Evolutionary conservation across 805 yeast species (phyloP).

Genomic region (Debaryomyces castellii): DNA sequence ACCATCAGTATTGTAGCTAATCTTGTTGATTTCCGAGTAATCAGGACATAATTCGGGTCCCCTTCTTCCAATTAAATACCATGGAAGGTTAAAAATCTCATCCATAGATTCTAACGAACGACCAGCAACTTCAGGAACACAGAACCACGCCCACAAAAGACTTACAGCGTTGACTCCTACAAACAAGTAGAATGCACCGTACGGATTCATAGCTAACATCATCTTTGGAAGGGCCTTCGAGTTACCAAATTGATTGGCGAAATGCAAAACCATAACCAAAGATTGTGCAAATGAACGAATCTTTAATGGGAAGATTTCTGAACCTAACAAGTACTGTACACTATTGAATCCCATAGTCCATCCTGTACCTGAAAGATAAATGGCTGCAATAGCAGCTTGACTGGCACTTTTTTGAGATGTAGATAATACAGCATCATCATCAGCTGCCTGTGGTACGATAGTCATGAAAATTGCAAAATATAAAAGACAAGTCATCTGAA

Average conservation of each 20-base stretch:
- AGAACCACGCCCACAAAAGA: slow-evolving; percentile 54
- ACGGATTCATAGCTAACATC: slow-evolving; percentile 62
- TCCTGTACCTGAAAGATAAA: slow-evolving; percentile 56
- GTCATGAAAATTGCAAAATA: slow-evolving; percentile 32
- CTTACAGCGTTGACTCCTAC: slow-evolving; percentile 60
- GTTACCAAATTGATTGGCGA: slow-evolving; percentile 57
- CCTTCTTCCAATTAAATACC: slow-evolving; percentile 57
- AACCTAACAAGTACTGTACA: slow-evolving; percentile 52
- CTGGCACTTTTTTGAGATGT: slow-evolving; percentile 15
- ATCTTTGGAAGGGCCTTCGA: slow-evolving; percentile 56
- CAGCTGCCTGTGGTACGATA: slow-evolving; percentile 46
- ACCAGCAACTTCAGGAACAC: slow-evolving; percentile 78
- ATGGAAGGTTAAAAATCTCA: slow-evolving; percentile 44
- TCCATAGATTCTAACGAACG: slow-evolving; percentile 77
- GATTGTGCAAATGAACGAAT: slow-evolving; percentile 51
- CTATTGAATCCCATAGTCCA: slow-evolving; percentile 63
- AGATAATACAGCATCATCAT: slow-evolving; percentile 40
- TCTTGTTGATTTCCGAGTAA: slow-evolving; percentile 39
- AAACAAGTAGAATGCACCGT: slow-evolving; percentile 69
- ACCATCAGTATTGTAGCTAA: slow-evolving; percentile 19
- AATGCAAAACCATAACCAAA: slow-evolving; percentile 54
- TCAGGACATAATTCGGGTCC: slow-evolving; percentile 56
- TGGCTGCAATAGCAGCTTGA: slow-evolving; percentile 56
- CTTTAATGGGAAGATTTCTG: slow-evolving; percentile 55
- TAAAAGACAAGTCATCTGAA: slow-evolving; percentile 21